A percentile compares a stretch with the other conserved stretches of the same genome.
Conservation (phyloP, 164 flowering plant species). For the Macadamia tetraphylla region DNA sequence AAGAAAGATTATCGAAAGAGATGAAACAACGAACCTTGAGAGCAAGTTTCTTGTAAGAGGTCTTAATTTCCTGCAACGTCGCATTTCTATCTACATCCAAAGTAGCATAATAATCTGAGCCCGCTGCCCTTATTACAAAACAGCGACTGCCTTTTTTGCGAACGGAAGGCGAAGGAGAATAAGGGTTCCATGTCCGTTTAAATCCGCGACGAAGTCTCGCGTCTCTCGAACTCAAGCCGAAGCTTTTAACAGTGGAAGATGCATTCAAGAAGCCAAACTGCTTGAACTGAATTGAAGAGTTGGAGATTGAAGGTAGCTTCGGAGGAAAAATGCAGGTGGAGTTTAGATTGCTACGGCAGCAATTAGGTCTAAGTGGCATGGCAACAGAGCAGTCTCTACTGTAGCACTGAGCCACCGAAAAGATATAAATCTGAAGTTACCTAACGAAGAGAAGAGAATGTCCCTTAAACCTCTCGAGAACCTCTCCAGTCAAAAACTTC, state of each 20-base stretch:
- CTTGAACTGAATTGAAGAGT: slow-evolving; percentile 4
- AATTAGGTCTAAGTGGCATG: not conserved
- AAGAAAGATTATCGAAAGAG: not conserved
- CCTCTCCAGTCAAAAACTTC: too few relatives aligned
- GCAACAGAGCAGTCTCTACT: not conserved
- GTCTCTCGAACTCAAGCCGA: not conserved
- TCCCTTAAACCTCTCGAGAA: too few relatives aligned
- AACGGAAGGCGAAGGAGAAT: not conserved
- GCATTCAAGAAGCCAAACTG: not conserved
- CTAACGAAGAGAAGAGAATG: too few relatives aligned
- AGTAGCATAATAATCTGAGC: slow-evolving; percentile 57
- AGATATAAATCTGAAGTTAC: too few relatives aligned
- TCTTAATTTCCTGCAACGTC: slow-evolving; percentile 72
- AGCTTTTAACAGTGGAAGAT: not conserved
- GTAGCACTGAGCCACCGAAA: too few relatives aligned
- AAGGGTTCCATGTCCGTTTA: not conserved
- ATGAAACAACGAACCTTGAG: slow-evolving; percentile 51
- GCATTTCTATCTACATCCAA: slow-evolving; percentile 61
- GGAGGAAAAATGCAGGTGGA: not conserved
- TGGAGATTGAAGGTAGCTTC: not conserved
- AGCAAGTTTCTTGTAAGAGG: slow-evolving; percentile 77
- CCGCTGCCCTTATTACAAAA: slow-evolving; percentile 19
- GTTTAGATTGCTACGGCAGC: slow-evolving; percentile 1
- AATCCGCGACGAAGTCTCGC: not conserved
- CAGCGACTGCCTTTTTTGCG: not conserved